Base-by-base conservation (phyloP, 495 filamentous ascomycete genomes). In the Annulohypoxylon bovei region DNA sequence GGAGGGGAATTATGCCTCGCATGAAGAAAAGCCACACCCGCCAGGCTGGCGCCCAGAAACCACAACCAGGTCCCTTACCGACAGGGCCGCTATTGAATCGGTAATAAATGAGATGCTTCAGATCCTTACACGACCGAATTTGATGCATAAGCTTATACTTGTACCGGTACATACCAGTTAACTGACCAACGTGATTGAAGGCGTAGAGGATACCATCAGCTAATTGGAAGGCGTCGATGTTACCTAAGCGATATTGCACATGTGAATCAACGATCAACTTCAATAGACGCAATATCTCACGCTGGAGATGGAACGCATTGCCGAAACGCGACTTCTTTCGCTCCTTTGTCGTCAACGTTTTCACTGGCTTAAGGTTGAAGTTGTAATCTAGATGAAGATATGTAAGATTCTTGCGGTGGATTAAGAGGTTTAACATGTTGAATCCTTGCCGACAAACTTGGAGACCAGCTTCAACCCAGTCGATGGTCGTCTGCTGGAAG, bases 71-170 rank as follows among this genome's bases (percentile, higher is more conserved):
- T 59, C 96, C 96, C 77, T 99, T 99, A 28, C 96, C 96, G 44
- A 99, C 96, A 22, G 96, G 92, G 0, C 95, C 95, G 33, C 94
- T 95, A 79, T 99, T 99, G 84, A 99, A 99, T 12, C 96, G 92
- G 78, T 99, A 98, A 83, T 99, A 99, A 68, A 99, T 98, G 55
- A 99, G 78, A 88, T 99, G 96, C 87, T 99, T 99, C 75, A 99
- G 81, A 81, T 99, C 96, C 78, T 99, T 99, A 83, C 96, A 99
- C 2, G 96, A 95, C 50, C 96, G 93, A 74, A 99, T 98, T 81
- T 99, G 96, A 79, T 99, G 96, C 96, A 99, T 99, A 35, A 99
- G 87, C 84, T 99, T 99, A 83, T 99, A 99, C 86, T 99, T 99
- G 88, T 99, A 99, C 27, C 96, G 92, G 82, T 99, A 99, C 96